Conservation (phyloP, 2,329 filamentous ascomycete species). For the Nemania sp. region DNA sequence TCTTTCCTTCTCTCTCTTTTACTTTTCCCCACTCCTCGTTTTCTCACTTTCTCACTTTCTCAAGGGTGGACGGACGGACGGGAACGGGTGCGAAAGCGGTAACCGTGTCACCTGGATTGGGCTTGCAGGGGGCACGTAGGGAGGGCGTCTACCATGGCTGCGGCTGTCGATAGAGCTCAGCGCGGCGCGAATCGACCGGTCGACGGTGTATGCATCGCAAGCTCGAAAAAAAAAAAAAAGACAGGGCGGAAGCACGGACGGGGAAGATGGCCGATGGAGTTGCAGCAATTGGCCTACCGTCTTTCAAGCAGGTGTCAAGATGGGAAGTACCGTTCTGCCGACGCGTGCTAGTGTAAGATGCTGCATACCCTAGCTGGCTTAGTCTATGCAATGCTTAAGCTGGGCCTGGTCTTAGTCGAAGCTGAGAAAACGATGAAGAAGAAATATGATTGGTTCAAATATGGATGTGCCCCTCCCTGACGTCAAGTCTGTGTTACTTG, state of each 20-base stretch:
- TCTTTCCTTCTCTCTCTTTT: conserved; percentile 15
- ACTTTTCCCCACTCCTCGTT: too few relatives aligned
- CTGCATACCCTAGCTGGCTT: too few relatives aligned
- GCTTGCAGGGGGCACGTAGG: conserved; percentile 33
- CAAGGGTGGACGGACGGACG: conserved; percentile 27
- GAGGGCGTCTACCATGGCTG: conserved; percentile 38
- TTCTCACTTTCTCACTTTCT: too few relatives aligned
- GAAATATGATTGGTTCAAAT: too few relatives aligned
- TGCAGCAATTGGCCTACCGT: conserved; percentile 19
- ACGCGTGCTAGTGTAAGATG: too few relatives aligned
- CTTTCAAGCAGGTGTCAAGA: conserved; percentile 27
- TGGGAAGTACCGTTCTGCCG: conserved; percentile 8
- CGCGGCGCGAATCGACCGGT: conserved; percentile 14
- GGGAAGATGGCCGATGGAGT: conserved; percentile 19
- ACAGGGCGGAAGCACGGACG: conserved; percentile 10
- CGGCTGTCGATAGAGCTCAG: conserved; percentile 26
- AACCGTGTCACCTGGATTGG: conserved; percentile 39
- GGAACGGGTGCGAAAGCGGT: conserved; percentile 9
- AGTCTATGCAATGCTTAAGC: too few relatives aligned
- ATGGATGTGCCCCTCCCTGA: too few relatives aligned
- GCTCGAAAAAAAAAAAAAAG: conserved; percentile 2
- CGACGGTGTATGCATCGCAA: conserved; percentile 21
- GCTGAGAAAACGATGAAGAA: too few relatives aligned
- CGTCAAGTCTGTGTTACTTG: too few relatives aligned
- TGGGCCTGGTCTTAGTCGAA: too few relatives aligned